Conservation (phyloP, 495 filamentous ascomycete genomes). For the Extremus antarcticus region DNA sequence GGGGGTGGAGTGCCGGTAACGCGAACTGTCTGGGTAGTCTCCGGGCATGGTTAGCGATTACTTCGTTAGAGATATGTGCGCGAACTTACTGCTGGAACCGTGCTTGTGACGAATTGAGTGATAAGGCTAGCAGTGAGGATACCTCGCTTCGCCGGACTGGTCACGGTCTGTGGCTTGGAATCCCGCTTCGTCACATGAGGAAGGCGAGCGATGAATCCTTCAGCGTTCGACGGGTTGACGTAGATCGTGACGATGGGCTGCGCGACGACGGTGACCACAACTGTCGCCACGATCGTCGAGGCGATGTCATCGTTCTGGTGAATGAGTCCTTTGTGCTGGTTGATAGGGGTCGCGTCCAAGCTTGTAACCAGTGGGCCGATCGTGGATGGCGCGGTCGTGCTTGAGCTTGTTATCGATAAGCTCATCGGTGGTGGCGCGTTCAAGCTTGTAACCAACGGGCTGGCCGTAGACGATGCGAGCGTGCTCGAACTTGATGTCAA, state of each 20-base stretch:
- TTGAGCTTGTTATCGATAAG: background rate
- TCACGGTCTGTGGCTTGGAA: background rate
- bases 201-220: background rate
- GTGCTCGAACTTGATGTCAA: background rate
- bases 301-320: background rate
- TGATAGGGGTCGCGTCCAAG: too few relatives aligned
- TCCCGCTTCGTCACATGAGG: background rate
- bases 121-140: background rate
- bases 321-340: too few relatives aligned
- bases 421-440: too few relatives aligned
- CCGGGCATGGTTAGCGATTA: background rate
- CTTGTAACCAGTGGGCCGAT: background rate
- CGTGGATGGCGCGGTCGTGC: background rate
- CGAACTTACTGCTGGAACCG: background rate
- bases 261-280: background rate
- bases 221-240: background rate
- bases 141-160: background rate
- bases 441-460: background rate
- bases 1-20: background rate
- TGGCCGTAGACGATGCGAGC: background rate
- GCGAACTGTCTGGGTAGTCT: background rate
- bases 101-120: background rate
- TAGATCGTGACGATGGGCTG: background rate
- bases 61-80: background rate
- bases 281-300: background rate